These are phyloP conservation scores for Chloranthus sessilifolius DNA, from an alignment of 164 flowering plant genomes.

Conservation along the genomic window DNA sequence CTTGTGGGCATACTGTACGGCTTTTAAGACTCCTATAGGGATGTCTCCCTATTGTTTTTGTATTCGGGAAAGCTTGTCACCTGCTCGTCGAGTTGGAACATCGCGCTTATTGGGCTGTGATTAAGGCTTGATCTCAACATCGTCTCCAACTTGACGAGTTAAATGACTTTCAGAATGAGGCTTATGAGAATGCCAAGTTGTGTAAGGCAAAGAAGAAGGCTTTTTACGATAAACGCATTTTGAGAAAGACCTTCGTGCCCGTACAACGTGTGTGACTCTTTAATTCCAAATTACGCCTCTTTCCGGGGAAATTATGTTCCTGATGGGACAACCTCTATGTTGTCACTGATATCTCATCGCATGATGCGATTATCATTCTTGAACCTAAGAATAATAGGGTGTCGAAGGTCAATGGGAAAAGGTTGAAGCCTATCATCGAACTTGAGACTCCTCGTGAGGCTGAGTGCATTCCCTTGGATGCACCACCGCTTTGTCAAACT, in stretches of 20 bases:
- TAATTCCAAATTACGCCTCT: not conserved
- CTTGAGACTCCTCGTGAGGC: no score
- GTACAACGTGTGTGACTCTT: not conserved
- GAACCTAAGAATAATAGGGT: not conserved
- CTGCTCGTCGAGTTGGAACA: not conserved
- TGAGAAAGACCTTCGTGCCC: not conserved
- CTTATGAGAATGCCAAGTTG: not conserved
- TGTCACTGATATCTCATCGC: not conserved
- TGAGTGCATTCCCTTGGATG: no score
- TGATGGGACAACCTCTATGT: not conserved
- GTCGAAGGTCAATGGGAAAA: not conserved
- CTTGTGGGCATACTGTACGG: no score
- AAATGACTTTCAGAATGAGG: not conserved
- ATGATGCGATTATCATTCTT: not conserved
- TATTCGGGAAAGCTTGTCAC: not conserved
- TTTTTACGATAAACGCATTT: not conserved
- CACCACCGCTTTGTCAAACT: no score
- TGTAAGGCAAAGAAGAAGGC: not conserved
- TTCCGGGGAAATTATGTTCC: not conserved
- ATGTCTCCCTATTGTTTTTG: no score
- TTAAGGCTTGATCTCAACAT: not conserved
- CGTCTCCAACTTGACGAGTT: not conserved
- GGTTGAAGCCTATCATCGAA: not conserved
- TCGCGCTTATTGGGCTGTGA: not conserved
- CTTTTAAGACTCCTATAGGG: no score